Conservation (phyloP, 169 alveolate genomes). For the Toxoplasma gondii region DNA sequence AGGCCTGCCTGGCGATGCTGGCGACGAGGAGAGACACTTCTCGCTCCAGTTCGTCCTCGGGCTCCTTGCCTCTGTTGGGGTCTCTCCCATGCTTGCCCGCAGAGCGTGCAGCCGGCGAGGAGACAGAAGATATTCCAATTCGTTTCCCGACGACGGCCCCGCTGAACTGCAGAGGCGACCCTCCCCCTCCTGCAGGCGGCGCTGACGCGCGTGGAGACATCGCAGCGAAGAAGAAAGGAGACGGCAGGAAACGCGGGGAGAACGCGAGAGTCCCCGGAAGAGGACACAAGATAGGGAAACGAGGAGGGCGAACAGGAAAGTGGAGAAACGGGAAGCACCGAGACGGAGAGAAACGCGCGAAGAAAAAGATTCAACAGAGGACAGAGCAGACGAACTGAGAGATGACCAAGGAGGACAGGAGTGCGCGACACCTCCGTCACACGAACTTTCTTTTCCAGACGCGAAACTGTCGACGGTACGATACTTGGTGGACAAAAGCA, state of each 20-base stretch:
- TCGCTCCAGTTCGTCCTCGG: slow-evolving; percentile 51
- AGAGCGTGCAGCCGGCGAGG: neutral
- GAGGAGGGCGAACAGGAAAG: neutral
- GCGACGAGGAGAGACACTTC: slow-evolving; percentile 57
- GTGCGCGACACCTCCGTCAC: no score
- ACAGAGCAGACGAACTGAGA: neutral
- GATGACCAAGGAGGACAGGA: neutral
- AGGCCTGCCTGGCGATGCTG: slow-evolving; percentile 64
- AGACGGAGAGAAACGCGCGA: neutral
- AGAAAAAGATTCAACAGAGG: no score
- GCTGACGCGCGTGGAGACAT: neutral
- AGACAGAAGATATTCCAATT: neutral
- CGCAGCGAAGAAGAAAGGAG: neutral
- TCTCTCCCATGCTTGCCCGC: neutral
- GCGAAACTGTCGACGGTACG: no score
- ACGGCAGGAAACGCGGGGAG: neutral
- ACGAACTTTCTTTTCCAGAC: no score
- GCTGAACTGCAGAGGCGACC: neutral
- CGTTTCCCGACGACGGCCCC: neutral
- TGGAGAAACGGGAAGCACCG: no score
- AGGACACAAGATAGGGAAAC: neutral
- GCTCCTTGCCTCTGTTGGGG: slow-evolving; percentile 40
- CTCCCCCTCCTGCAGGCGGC: neutral
- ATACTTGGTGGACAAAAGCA: no score
- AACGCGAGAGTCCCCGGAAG: neutral